Conservation (phyloP, 805 yeast genomes). For the Pichia scutulata region DNA sequence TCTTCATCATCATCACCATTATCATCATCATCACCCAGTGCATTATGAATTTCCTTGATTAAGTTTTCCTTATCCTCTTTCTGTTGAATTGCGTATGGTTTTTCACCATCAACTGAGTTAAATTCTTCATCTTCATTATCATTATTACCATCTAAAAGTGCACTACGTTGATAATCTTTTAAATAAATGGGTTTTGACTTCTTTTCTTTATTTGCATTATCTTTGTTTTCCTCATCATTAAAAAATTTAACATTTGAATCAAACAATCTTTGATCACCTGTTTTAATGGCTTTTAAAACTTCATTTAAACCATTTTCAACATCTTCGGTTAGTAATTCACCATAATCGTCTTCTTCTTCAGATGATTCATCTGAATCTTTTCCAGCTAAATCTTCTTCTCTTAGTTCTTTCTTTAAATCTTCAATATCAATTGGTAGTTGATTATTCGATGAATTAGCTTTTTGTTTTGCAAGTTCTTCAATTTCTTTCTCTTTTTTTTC, state of each 20-base stretch:
- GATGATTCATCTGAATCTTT: conserved; percentile 5
- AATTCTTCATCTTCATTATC: conserved; percentile 49
- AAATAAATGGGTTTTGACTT: conserved; percentile 72
- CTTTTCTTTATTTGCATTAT: conserved; percentile 36
- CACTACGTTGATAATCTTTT: conserved; percentile 88
- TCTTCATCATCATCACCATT: conserved; percentile 38
- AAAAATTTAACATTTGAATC: conserved; percentile 70
- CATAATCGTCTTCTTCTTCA: conserved; percentile 88
- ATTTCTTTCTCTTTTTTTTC: conserved; percentile 28
- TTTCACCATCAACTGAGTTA: conserved; percentile 44
- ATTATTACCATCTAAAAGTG: conserved; percentile 58
- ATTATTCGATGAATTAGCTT: not conserved
- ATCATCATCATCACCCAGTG: conserved; percentile 44
- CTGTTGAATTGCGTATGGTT: conserved; percentile 70
- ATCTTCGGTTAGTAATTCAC: conserved; percentile 78
- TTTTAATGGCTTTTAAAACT: conserved; percentile 63
- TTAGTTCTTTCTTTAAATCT: conserved; percentile 14
- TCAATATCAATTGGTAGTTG: conserved; percentile 9
- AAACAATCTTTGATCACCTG: conserved; percentile 56
- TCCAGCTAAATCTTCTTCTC: conserved; percentile 22
- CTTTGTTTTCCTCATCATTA: conserved; percentile 52
- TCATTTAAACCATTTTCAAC: conserved; percentile 73
- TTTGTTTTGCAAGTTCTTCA: not conserved
- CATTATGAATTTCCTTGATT: conserved; percentile 69
- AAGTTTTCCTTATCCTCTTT: conserved; percentile 66